phyloP scores from a whole-genome alignment of 2,329 filamentous ascomycete species.

The Aspergillus carbonarius region DNA sequence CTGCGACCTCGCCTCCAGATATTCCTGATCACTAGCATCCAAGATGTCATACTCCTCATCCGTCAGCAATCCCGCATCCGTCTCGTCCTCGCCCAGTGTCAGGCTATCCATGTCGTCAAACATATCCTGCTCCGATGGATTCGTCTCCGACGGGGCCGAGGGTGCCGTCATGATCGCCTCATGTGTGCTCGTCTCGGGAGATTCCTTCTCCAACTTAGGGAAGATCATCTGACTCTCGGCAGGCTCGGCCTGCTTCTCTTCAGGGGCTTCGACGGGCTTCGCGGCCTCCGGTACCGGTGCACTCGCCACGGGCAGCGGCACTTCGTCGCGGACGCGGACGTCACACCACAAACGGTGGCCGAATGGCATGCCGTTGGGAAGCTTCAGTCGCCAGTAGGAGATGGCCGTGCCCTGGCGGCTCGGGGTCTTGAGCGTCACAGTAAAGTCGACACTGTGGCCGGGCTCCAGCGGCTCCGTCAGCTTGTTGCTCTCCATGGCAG shows the following conservation, averaged over 20 bases:
- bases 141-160: constrained; percentile 38
- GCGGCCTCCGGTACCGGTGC: constrained; percentile 10
- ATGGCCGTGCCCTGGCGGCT: constrained; percentile 73
- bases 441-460: constrained; percentile 76
- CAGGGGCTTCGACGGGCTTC: constrained; percentile 34
- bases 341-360: constrained; percentile 96
- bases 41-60: constrained; percentile 98
- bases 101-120: constrained; percentile 59
- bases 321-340: constrained; percentile 60
- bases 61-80: constrained; percentile 78
- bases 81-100: constrained; percentile 48
- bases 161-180: constrained; percentile 44
- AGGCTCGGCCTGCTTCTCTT: constrained; percentile 37
- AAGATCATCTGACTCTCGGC: constrained; percentile 81
- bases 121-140: constrained; percentile 51
- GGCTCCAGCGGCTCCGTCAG: constrained; percentile 67
- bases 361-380: constrained; percentile 75
- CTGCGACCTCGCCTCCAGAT: constrained; percentile 49
- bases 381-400: constrained; percentile 95
- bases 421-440: constrained; percentile 79
- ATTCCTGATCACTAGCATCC: constrained; percentile 90
- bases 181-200: constrained; percentile 76
- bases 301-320: constrained; percentile 8
- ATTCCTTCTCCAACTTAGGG: constrained; percentile 93
- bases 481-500: constrained; percentile 79